These are phyloP conservation scores for Suillus variegatus DNA, from an alignment of 768 basidiomycete genomes.

Conservation along the genomic window DNA sequence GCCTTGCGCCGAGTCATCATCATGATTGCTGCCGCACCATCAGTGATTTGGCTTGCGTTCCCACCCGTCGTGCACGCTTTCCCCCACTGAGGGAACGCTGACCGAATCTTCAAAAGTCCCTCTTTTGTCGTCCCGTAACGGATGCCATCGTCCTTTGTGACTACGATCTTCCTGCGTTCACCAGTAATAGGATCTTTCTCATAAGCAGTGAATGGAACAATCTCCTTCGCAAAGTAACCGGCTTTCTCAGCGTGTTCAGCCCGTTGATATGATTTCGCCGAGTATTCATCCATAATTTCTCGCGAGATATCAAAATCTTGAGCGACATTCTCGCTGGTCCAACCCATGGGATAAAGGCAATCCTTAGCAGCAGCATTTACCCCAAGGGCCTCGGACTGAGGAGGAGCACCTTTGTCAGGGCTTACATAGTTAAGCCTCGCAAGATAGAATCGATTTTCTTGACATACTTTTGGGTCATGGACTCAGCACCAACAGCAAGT, in stretches of 20 bases:
- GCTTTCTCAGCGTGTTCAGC: constrained; percentile 73
- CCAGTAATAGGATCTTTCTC: constrained; percentile 59
- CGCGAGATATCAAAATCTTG: constrained; percentile 69
- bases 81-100: constrained; percentile 86
- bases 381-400: constrained; percentile 62
- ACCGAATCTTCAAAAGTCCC: constrained; percentile 57
- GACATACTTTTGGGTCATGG: constrained; percentile 76
- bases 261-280: constrained; percentile 74
- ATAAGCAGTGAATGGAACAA: constrained; percentile 73
- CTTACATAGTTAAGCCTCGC: constrained; percentile 34
- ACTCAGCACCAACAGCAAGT: constrained; percentile 81
- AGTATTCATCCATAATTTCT: constrained; percentile 74
- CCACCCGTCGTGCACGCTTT: constrained; percentile 75
- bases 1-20: constrained; percentile 83
- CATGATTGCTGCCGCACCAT: constrained; percentile 80
- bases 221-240: constrained; percentile 68
- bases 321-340: constrained; percentile 89
- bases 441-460: constrained; percentile 13
- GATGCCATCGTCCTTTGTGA: constrained; percentile 77
- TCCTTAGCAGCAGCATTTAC: constrained; percentile 57
- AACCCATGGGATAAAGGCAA: constrained; percentile 77
- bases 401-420: constrained; percentile 62
- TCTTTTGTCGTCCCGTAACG: constrained; percentile 73
- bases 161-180: constrained; percentile 49
- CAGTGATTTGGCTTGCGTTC: constrained; percentile 84